Percentiles rank a stretch among this genome's conserved stretches.
Conservation (phyloP, 306 rosid species). For the Citrullus mucosospermus region DNA sequence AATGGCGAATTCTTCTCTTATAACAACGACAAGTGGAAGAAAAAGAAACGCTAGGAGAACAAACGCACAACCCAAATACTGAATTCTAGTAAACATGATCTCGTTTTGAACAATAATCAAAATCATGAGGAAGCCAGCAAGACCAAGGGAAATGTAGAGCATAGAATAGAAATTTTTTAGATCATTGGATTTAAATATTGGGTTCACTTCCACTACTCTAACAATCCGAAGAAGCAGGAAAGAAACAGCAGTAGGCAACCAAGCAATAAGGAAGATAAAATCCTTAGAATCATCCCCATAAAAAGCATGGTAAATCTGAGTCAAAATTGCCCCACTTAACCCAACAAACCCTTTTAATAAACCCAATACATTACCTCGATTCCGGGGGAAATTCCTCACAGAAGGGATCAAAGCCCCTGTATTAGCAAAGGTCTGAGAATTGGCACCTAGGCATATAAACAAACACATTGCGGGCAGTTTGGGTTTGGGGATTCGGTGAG, state of each 20-base stretch:
- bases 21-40: not conserved
- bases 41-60: not conserved
- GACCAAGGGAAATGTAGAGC: constrained; percentile 7
- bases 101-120: not conserved
- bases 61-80: constrained; percentile 1
- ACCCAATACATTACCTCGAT: constrained; percentile 3
- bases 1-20: not conserved
- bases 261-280: constrained; percentile 4
- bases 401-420: constrained; percentile 5
- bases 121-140: constrained; percentile 3
- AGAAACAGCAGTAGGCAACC: constrained; percentile 1
- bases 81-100: not conserved
- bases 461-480: not conserved
- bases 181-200: not conserved
- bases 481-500: constrained; percentile 22
- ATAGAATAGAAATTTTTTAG: not conserved
- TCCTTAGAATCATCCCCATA: constrained; percentile 5
- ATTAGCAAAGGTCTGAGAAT: constrained; percentile 4
- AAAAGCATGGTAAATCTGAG: constrained; percentile 6
- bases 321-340: constrained; percentile 7
- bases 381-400: not conserved
- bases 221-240: constrained; percentile 4
- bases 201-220: not conserved
- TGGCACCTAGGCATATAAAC: not conserved
- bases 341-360: constrained; percentile 6